Conservation (phyloP, 176 grass and related monocot genomes). For the Elymus sibiricus region DNA sequence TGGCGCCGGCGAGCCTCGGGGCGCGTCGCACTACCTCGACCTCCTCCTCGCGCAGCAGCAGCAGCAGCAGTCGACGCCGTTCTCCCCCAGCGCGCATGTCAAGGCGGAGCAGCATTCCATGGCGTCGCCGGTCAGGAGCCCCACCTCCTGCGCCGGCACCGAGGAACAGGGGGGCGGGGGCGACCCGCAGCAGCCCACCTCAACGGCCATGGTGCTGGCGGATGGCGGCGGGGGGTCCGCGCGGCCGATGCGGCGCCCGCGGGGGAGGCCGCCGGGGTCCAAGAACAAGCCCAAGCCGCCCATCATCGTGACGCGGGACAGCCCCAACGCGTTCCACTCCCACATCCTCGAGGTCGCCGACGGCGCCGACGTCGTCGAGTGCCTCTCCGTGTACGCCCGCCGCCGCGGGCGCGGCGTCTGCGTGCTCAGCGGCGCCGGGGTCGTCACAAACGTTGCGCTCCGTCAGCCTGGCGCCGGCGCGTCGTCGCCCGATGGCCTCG, state of each 20-base stretch:
- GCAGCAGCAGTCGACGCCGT: neutral
- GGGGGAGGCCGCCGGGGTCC: constrained; percentile 71
- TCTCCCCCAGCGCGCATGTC: constrained; percentile 22
- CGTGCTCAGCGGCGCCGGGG: constrained; percentile 76
- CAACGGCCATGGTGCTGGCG: constrained; percentile 31
- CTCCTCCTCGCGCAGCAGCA: constrained; percentile 44
- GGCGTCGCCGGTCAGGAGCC: constrained; percentile 17
- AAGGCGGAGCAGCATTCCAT: constrained; percentile 57
- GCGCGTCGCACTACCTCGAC: constrained; percentile 66
- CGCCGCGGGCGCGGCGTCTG: constrained; percentile 71
- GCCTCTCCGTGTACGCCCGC: constrained; percentile 75
- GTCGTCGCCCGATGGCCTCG: constrained; percentile 68
- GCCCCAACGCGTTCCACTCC: constrained; percentile 78
- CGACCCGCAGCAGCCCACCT: constrained; percentile 53
- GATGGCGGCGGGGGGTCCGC: constrained; percentile 25
- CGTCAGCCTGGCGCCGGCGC: constrained; percentile 77
- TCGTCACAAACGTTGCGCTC: constrained; percentile 64
- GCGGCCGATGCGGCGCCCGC: constrained; percentile 40
- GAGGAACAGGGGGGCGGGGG: neutral
- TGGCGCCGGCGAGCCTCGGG: neutral
- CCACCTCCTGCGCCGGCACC: neutral
- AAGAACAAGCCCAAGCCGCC: constrained; percentile 96
- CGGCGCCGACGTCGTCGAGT: constrained; percentile 74
- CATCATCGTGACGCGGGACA: constrained; percentile 80
- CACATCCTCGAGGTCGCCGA: constrained; percentile 79